These are phyloP conservation scores for Russula olivacea DNA, from an alignment of 768 basidiomycete species.

Conservation along the genomic window DNA sequence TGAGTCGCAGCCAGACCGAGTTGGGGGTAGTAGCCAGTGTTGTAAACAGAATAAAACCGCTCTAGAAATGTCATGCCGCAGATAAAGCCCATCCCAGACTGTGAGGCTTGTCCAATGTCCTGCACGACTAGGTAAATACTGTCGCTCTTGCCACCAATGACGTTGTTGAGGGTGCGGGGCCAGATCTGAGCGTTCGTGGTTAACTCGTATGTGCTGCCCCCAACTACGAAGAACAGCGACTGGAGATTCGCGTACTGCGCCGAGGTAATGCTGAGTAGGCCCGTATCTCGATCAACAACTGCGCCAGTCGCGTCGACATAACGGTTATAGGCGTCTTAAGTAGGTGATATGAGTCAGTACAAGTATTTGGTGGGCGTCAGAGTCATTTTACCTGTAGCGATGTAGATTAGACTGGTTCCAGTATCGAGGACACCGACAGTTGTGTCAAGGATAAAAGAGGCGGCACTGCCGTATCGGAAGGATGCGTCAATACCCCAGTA, in stretches of 20 bases:
- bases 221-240: conserved; percentile 33
- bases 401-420: conserved; percentile 34
- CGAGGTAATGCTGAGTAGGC: conserved; percentile 31
- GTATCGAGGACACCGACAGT: conserved; percentile 36
- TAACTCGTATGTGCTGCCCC: conserved; percentile 34
- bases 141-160: too few relatives aligned
- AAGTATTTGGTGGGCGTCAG: background rate
- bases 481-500: conserved; percentile 30
- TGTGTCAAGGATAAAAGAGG: conserved; percentile 26
- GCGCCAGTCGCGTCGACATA: conserved; percentile 33
- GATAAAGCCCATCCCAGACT: conserved; percentile 42
- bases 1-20: conserved; percentile 51
- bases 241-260: conserved; percentile 31
- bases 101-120: too few relatives aligned
- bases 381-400: conserved; percentile 29
- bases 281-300: conserved; percentile 30
- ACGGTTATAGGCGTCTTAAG: conserved; percentile 29
- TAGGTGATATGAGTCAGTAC: conserved; percentile 22
- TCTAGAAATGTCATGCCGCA: conserved; percentile 50
- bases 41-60: conserved; percentile 63
- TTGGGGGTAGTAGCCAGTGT: conserved; percentile 49
- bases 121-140: too few relatives aligned
- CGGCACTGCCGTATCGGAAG: conserved; percentile 25
- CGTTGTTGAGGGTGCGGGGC: too few relatives aligned
- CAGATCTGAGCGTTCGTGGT: conserved; percentile 39